Evolutionary conservation across 148 eudicot species (phyloP).

Genomic region (Fagopyrum esculentum): DNA sequence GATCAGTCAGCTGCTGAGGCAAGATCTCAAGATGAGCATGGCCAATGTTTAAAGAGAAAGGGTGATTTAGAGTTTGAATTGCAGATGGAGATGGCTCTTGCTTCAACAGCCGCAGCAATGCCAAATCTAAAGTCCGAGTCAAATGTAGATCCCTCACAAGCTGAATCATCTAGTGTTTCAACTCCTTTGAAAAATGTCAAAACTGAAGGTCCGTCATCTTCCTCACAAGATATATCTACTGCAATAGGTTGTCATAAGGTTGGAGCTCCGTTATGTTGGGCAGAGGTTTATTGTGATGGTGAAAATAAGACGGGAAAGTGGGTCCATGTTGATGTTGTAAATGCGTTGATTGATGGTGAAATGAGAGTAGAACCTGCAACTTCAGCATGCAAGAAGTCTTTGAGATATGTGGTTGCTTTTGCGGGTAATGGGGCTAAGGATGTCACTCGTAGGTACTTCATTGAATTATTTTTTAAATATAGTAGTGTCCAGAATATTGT

Average conservation of each 20-base stretch:
- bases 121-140: constrained; percentile 16
- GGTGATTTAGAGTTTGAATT: constrained; percentile 87
- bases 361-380: constrained; percentile 80
- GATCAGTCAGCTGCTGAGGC: constrained; percentile 22
- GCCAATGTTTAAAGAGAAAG: constrained; percentile 50
- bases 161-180: constrained; percentile 20
- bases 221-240: constrained; percentile 60
- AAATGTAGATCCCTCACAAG: constrained; percentile 20
- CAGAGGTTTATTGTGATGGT: constrained; percentile 80
- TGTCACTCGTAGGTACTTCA: constrained; percentile 86
- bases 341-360: constrained; percentile 78
- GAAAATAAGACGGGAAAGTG: constrained; percentile 86
- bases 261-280: constrained; percentile 95
- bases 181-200: constrained; percentile 42
- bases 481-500: background rate
- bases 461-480: background rate
- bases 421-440: constrained; percentile 96
- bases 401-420: constrained; percentile 95
- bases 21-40: constrained; percentile 20
- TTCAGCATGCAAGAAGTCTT: constrained; percentile 73
- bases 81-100: constrained; percentile 90
- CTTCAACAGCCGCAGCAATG: constrained; percentile 50
- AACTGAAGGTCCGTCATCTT: constrained; percentile 37
- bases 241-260: constrained; percentile 80
- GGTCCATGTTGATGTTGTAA: constrained; percentile 91